These are phyloP conservation scores for Ceratocystis destructans DNA, from an alignment of 2,329 filamentous ascomycete species.

Conservation along the genomic window DNA sequence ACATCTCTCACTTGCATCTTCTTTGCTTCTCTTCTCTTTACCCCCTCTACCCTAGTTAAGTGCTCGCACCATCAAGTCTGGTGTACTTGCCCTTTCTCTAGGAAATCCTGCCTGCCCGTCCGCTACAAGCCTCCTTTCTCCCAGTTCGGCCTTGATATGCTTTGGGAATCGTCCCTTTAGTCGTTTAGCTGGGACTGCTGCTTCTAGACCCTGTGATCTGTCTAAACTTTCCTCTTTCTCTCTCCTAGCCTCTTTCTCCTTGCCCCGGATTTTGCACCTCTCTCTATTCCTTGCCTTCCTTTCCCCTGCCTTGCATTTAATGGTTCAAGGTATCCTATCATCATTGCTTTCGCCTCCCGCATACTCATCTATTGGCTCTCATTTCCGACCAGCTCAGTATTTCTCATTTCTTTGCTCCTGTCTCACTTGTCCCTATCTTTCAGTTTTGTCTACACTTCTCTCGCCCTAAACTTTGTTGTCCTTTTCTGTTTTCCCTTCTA, in stretches of 20 bases:
- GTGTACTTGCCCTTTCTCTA: background rate
- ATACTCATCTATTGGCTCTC: background rate
- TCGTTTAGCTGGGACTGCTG: background rate
- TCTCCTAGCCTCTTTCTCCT: constrained; percentile 1
- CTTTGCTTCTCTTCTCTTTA: background rate
- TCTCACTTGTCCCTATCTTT: background rate
- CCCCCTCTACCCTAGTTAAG: background rate
- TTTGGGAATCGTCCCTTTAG: background rate
- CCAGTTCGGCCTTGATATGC: background rate
- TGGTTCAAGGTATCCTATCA: background rate
- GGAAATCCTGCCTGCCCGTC: background rate
- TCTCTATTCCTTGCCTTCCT: background rate
- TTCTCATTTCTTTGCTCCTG: constrained; percentile 7
- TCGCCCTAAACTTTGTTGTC: background rate
- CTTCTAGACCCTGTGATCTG: constrained; percentile 8
- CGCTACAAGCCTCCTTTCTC: background rate
- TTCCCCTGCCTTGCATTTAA: background rate
- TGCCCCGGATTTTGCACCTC: background rate
- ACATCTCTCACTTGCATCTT: background rate
- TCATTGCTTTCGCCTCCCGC: no score
- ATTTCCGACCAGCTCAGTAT: background rate
- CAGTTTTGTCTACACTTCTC: background rate
- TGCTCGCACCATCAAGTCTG: background rate
- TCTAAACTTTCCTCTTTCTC: constrained; percentile 4
- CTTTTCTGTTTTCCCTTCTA: background rate